Conservation (phyloP, 2,329 filamentous ascomycete species). For the Cadophora malorum region DNA sequence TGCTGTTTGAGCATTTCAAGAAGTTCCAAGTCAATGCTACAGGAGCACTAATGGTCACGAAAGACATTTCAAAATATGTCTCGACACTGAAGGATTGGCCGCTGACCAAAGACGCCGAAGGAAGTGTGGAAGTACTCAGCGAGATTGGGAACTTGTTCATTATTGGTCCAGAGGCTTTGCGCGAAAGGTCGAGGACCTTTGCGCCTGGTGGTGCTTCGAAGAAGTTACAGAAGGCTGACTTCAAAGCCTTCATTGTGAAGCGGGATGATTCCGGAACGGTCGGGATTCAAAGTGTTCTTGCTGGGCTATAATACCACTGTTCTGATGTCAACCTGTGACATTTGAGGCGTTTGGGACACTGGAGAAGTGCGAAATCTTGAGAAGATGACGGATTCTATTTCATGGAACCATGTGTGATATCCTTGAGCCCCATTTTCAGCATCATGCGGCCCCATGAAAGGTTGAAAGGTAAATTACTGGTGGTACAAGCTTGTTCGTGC, state of each 20-base stretch:
- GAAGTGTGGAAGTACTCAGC: conserved; percentile 81
- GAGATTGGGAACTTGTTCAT: conserved; percentile 98
- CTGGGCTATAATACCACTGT: conserved; percentile 46
- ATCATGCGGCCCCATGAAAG: neutral
- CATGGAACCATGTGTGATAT: neutral
- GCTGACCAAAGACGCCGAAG: conserved; percentile 69
- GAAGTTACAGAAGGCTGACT: conserved; percentile 69
- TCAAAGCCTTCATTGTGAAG: conserved; percentile 83
- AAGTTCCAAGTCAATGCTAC: conserved; percentile 93
- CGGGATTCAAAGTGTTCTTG: conserved; percentile 83
- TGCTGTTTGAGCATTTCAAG: conserved; percentile 92
- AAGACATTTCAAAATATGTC: conserved; percentile 94
- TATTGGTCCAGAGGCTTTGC: conserved; percentile 79
- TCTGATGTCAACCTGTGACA: conserved; percentile 1
- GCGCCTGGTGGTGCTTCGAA: conserved; percentile 52
- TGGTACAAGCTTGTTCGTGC: neutral
- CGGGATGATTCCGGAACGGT: conserved; percentile 83
- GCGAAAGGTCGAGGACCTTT: conserved; percentile 71
- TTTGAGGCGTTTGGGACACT: conserved; percentile 14
- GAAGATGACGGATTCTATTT: neutral
- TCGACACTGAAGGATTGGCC: conserved; percentile 86
- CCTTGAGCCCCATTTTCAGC: neutral
- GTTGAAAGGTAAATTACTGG: neutral
- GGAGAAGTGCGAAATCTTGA: neutral
- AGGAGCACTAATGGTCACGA: conserved; percentile 91